Conservation (phyloP, 2,329 filamentous ascomycete species). For the Pseudogymnoascus sp. region DNA sequence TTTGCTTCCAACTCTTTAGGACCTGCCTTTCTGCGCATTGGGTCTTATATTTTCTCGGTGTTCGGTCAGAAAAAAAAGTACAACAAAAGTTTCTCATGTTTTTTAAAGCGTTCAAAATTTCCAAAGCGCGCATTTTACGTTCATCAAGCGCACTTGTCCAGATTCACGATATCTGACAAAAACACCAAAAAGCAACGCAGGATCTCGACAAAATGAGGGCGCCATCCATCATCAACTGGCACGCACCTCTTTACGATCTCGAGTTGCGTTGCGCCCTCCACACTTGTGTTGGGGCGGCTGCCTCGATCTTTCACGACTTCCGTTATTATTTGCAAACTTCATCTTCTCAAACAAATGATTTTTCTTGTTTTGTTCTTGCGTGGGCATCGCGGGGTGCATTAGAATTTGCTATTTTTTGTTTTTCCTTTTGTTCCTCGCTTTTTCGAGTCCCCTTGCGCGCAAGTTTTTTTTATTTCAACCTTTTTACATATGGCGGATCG, state of each 20-base stretch:
- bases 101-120: constrained; percentile 19
- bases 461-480: not conserved
- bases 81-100: constrained; percentile 26
- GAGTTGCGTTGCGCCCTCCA: constrained; percentile 27
- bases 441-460: not conserved
- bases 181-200: constrained; percentile 19
- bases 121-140: constrained; percentile 24
- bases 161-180: constrained; percentile 15
- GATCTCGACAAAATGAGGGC: constrained; percentile 22
- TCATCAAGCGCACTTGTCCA: not conserved
- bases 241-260: constrained; percentile 27
- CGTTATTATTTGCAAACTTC: constrained; percentile 17
- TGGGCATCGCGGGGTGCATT: constrained; percentile 2
- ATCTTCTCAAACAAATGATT: constrained; percentile 2
- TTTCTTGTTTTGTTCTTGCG: not conserved
- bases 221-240: constrained; percentile 16
- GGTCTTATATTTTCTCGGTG: not conserved
- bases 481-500: not conserved
- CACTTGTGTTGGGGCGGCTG: constrained; percentile 21
- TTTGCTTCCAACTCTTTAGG: not conserved
- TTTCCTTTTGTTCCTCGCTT: not conserved
- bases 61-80: constrained; percentile 9
- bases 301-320: constrained; percentile 31
- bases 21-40: not conserved
- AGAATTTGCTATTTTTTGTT: constrained; percentile 2